Evolutionary conservation across 2,329 filamentous ascomycete species (phyloP).

Genomic region (Ophiosphaerella herpotricha): DNA sequence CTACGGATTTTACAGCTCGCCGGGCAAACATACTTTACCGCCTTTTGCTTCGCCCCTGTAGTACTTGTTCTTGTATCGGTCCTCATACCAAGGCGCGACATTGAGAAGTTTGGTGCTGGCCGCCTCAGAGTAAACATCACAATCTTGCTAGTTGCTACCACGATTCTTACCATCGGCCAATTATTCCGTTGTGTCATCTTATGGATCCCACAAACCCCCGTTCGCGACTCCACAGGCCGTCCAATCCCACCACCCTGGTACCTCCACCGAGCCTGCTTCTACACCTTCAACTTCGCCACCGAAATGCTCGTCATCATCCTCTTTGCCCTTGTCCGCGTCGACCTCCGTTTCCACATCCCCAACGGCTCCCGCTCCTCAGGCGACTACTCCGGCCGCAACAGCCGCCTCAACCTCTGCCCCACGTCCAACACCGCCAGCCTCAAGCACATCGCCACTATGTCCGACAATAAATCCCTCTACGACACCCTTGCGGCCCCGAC

Average conservation of each 20-base stretch:
- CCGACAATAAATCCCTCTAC: constrained; percentile 28
- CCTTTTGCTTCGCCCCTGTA: constrained; percentile 70
- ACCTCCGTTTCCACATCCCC: constrained; percentile 76
- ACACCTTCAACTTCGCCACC: constrained; percentile 76
- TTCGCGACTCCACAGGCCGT: constrained; percentile 55
- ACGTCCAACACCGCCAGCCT: constrained; percentile 15
- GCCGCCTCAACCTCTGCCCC: constrained; percentile 25
- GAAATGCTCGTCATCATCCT: constrained; percentile 72
- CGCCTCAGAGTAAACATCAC: constrained; percentile 68
- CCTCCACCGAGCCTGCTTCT: constrained; percentile 74
- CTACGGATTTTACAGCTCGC: constrained; percentile 69
- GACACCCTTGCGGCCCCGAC: neutral
- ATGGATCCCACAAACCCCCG: constrained; percentile 54
- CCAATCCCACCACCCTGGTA: constrained; percentile 63
- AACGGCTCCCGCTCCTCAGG: constrained; percentile 63
- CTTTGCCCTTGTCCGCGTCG: constrained; percentile 71
- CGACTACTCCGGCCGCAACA: constrained; percentile 29
- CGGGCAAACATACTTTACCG: constrained; percentile 65
- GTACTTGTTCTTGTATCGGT: constrained; percentile 58
- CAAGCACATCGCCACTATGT: constrained; percentile 21
- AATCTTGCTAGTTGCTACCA: constrained; percentile 64
- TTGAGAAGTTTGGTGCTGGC: constrained; percentile 69
- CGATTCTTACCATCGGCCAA: constrained; percentile 69
- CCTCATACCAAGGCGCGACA: constrained; percentile 49
- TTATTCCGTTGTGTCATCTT: constrained; percentile 67